Base-by-base conservation (phyloP, 1,284 basidiomycete genomes). In the Fomitopsis pinicola region DNA sequence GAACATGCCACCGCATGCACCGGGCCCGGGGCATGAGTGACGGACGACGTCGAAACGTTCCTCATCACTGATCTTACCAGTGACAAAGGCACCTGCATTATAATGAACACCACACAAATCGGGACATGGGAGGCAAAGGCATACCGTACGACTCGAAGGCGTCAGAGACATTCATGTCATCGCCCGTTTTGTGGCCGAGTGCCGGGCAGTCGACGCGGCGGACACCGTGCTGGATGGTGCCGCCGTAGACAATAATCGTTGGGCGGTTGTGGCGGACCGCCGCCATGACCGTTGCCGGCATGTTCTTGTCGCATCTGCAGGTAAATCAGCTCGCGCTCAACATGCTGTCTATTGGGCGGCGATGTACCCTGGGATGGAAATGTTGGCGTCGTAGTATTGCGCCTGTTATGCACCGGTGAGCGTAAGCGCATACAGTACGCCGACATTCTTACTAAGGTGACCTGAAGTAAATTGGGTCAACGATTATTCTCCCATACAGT, bases 241-340 rank as follows among this genome's bases (percentile, higher is more conserved):
- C 92, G 17, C 92, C 92, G 73, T 94, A 95, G 5, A 95, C 82
- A 62, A 94, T 86, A 68, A 95, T 85, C 0, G 92, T 93, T 1
- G 92, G 92, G 4, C 93, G 82, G 70, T 95, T 95, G 76, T 92
- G 89, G 58, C 92, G 85, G 33, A 78, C 88, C 2, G 91, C 91
- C 9, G 94, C 94, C 71, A 95, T 94, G 63, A 95, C 79, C 66
- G 89, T 91, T 26, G 92, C 94, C 15, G 94, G 94, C 92, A 95
- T 95, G 72, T 95, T 95, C 78, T 96, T 97, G 77, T 97, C 94
- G 67, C 93, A 95, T 55, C 72, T 72, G 52, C 4, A 50, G 26
- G 22, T 17, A 3, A 33, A 57, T 30, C 58, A 57, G 10, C 15
- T 5, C 12, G 22, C 15, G n/a, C 46, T 6, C 35, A 2, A 28